Conservation (phyloP, 306 rosid species). For the Fragaria nilgerrensis region DNA sequence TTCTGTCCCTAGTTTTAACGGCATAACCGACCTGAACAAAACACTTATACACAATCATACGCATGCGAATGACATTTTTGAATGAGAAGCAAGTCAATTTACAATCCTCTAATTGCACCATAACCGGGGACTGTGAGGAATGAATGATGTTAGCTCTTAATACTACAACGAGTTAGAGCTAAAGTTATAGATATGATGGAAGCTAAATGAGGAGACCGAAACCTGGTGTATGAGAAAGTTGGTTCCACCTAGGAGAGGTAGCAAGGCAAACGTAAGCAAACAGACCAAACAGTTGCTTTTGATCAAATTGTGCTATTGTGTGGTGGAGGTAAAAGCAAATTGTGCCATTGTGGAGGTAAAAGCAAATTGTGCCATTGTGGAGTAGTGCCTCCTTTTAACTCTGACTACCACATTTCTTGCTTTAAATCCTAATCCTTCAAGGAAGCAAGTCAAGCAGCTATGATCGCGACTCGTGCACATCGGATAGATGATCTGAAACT, state of each 20-base stretch:
- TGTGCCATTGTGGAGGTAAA: too few relatives aligned
- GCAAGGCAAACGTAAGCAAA: not conserved
- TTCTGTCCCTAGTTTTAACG: not conserved
- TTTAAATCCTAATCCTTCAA: not conserved
- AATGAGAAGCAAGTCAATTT: not conserved
- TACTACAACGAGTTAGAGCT: not conserved
- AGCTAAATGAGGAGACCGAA: not conserved
- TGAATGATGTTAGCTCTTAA: not conserved
- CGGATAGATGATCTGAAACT: not conserved
- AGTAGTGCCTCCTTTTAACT: not conserved
- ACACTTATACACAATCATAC: not conserved
- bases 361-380: not conserved
- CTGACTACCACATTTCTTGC: conserved; percentile 12
- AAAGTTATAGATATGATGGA: not conserved
- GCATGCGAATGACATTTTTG: not conserved
- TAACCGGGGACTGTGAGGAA: not conserved
- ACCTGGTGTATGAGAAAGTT: not conserved
- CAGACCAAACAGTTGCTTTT: not conserved
- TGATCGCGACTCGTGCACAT: not conserved
- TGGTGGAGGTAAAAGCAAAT: too few relatives aligned
- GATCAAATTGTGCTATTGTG: not conserved
- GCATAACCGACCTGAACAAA: not conserved
- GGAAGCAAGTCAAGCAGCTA: not conserved
- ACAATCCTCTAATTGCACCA: not conserved
- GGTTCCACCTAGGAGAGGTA: not conserved